Percentiles rank a stretch among this genome's conserved stretches.
Conservation (phyloP, 176 grass and related monocot genomes). For the Pontederia crassipes region DNA sequence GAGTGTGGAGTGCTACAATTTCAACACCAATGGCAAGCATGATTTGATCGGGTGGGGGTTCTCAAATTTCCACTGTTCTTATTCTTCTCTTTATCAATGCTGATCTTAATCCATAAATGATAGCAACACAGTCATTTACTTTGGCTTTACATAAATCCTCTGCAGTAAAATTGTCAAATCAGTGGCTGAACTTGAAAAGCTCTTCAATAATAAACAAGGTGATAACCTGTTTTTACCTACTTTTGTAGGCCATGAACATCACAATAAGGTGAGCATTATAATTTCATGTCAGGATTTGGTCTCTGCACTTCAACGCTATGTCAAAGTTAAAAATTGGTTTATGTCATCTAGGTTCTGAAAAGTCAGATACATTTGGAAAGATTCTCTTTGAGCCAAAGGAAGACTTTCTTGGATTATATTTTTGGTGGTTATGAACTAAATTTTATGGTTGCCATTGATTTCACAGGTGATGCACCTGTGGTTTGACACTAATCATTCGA, state of each 20-base stretch:
- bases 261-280: conserved; percentile 57
- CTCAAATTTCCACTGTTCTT: conserved; percentile 7
- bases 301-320: conserved; percentile 7
- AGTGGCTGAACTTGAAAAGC: conserved; percentile 67
- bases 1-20: conserved; percentile 92
- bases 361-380: conserved; percentile 85
- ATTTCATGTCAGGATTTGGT: neutral
- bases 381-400: conserved; percentile 48
- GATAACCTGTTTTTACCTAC: conserved; percentile 75
- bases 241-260: conserved; percentile 46
- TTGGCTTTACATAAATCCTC: conserved; percentile 44
- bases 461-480: conserved; percentile 55
- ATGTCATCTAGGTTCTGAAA: conserved; percentile 48
- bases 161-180: conserved; percentile 94
- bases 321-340: conserved; percentile 13
- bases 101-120: conserved; percentile 23
- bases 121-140: conserved; percentile 20
- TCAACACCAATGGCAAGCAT: conserved; percentile 82
- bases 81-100: conserved; percentile 8
- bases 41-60: conserved; percentile 80
- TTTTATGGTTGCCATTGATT: conserved; percentile 97
- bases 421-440: conserved; percentile 73
- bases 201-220: conserved; percentile 44
- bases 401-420: conserved; percentile 94
- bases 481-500: neutral